Evolutionary conservation across 805 yeast species (phyloP).

Genomic region (Metahyphopichia silvanorum): DNA sequence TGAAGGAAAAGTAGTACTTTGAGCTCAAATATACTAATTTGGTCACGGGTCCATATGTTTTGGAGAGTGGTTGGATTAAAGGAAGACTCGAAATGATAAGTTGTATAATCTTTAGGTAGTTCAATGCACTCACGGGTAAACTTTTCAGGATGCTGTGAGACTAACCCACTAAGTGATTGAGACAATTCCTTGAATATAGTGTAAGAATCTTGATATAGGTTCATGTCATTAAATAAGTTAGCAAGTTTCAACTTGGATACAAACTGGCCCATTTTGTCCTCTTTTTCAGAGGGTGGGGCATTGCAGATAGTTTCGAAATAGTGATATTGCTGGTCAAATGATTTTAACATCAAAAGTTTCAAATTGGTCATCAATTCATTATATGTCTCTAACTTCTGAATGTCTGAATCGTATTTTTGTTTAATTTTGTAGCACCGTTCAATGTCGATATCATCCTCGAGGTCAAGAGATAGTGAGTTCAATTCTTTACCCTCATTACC

Average conservation of each 20-base stretch:
- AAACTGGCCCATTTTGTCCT: constrained; percentile 17
- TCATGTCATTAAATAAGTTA: constrained; percentile 49
- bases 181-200: constrained; percentile 48
- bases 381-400: constrained; percentile 52
- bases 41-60: constrained; percentile 1
- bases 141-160: constrained; percentile 1
- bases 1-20: constrained; percentile 33
- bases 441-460: constrained; percentile 10
- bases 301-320: constrained; percentile 6
- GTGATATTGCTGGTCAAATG: constrained; percentile 40
- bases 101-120: constrained; percentile 7
- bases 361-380: constrained; percentile 39
- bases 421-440: constrained; percentile 41
- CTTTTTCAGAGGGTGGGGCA: constrained; percentile 1
- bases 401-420: constrained; percentile 26
- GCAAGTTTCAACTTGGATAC: constrained; percentile 51
- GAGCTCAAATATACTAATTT: constrained; percentile 21
- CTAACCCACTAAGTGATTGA: constrained; percentile 12
- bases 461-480: constrained; percentile 5
- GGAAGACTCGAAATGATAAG: constrained; percentile 11
- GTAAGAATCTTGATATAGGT: constrained; percentile 59
- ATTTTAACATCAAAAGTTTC: constrained; percentile 47
- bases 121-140: constrained; percentile 4
- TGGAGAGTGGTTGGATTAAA: constrained; percentile 4
- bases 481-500: constrained; percentile 37